These are phyloP conservation scores for Suillus weaverae DNA, from an alignment of 768 basidiomycete species.

Conservation along the genomic window DNA sequence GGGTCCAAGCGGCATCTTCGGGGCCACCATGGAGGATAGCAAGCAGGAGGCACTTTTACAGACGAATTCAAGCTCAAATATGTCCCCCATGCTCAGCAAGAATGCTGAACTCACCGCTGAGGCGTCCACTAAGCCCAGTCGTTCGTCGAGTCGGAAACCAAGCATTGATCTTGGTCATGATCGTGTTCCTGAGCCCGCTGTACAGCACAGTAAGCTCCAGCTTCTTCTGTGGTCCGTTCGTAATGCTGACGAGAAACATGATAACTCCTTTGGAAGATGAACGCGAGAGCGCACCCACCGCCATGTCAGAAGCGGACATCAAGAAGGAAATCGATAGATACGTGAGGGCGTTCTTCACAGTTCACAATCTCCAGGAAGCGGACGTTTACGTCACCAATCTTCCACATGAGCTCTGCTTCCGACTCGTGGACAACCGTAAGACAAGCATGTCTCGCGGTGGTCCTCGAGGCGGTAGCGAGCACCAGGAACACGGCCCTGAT, in stretches of 20 bases:
- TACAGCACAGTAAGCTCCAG: constrained; percentile 67
- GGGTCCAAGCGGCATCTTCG: constrained; percentile 84
- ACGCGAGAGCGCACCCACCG: constrained; percentile 37
- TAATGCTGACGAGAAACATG: constrained; percentile 44
- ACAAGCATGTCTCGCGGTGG: constrained; percentile 87
- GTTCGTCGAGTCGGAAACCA: constrained; percentile 49
- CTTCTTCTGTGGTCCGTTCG: constrained; percentile 76
- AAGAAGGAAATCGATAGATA: constrained; percentile 79
- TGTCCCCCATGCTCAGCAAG: constrained; percentile 84
- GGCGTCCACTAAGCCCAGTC: constrained; percentile 49
- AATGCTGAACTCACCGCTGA: constrained; percentile 57
- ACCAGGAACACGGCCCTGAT: constrained; percentile 69
- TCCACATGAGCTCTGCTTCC: constrained; percentile 59
- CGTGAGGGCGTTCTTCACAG: constrained; percentile 81
- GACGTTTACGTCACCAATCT: constrained; percentile 84
- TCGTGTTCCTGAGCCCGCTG: constrained; percentile 46
- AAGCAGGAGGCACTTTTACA: constrained; percentile 78
- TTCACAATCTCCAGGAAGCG: constrained; percentile 84
- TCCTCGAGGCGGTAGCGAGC: constrained; percentile 84
- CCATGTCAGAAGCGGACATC: constrained; percentile 69
- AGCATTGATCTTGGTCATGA: constrained; percentile 49
- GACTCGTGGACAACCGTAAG: constrained; percentile 68
- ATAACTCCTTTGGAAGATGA: constrained; percentile 52
- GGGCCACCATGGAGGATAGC: constrained; percentile 58
- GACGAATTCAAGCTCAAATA: constrained; percentile 77